Base-by-base conservation (phyloP, 2,329 filamentous ascomycete genomes). In the Acrodontium crateriforme region DNA sequence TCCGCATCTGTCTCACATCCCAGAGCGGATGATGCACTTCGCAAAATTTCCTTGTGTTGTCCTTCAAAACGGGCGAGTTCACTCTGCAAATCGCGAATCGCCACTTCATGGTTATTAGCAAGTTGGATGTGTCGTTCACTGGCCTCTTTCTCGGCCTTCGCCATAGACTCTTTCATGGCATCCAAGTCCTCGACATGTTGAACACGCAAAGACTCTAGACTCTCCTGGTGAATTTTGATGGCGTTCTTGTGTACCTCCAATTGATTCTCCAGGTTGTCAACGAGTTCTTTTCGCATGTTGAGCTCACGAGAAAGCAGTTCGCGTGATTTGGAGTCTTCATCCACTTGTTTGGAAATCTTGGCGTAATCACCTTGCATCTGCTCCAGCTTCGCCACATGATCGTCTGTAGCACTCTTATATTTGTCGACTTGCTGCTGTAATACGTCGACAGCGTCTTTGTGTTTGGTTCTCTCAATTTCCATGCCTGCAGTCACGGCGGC, bases 351-450 rank as follows among this genome's bases (percentile, higher is more conserved):
- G 44, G 73, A 70, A 27, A 78, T 69, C 15, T 67, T 65, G 17
- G 67, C 54, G 47, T 91, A 78, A 3, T 76, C 70, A 38, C 74
- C 59, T 53, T 93, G 83, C 9, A 93, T 64, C 39, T 79, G 70
- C 3, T 73, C 65, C 16, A 93, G 74, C 43, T 75, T 80, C 20
- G 67, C 50, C 9, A 73, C 63, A 43, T 85, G 81, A 39, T 62
- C 66, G 37, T 69, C 67, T 42, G 91, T 76, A 19, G 79, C 70
- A 3, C 67, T 59, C 56, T 80, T 85, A 57, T 92, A 84, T 47
- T 83, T 74, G 28, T 85, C 74, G 29, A 94, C 76, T 49, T 92
- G 77, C 34, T 58, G 65, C 37, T 79, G 78, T 22, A 94, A 56
- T 13, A 58, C 48, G 29, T 65, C 61, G 8, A 73, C 55, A 13